These are phyloP conservation scores for Verbascum thapsus DNA, from an alignment of 257 asterid species.

Conservation along the genomic window DNA sequence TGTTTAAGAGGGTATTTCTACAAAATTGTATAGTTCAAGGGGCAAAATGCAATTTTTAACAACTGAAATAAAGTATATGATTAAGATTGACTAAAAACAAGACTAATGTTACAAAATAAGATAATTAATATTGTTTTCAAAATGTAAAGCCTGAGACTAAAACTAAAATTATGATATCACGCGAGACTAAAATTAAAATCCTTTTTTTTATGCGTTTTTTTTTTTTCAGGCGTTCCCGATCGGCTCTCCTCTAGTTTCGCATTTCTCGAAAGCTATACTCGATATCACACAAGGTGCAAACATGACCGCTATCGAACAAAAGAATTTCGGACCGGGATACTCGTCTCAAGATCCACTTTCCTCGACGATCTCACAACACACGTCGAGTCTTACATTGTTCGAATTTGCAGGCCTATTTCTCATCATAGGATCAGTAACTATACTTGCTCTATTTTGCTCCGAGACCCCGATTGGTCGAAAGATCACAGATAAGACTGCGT, in stretches of 20 bases:
- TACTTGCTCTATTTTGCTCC: conserved; percentile 45
- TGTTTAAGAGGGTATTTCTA: too few relatives aligned
- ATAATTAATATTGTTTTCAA: too few relatives aligned
- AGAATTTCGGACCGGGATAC: conserved; percentile 46
- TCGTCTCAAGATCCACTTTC: conserved; percentile 38
- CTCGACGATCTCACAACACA: conserved; percentile 31
- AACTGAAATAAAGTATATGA: too few relatives aligned
- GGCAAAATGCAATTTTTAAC: too few relatives aligned
- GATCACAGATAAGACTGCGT: not conserved
- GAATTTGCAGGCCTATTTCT: conserved; percentile 61
- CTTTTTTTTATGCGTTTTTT: too few relatives aligned
- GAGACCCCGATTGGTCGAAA: conserved; percentile 33
- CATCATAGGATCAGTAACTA: conserved; percentile 29
- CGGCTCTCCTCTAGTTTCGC: conserved; percentile 38
- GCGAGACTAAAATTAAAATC: too few relatives aligned
- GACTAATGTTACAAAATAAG: too few relatives aligned
- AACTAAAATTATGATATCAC: too few relatives aligned
- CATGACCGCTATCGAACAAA: conserved; percentile 36
- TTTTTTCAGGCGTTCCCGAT: conserved; percentile 47
- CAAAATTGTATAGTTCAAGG: too few relatives aligned
- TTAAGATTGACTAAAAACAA: too few relatives aligned
- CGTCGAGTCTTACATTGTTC: conserved; percentile 34
- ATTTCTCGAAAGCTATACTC: conserved; percentile 54
- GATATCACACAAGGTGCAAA: conserved; percentile 41
- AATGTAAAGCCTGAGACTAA: too few relatives aligned